Percentiles rank a stretch among this genome's conserved stretches.
These are phyloP conservation scores for Claviceps sp. DNA, from an alignment of 2,329 filamentous ascomycete genomes.

Conservation along the genomic window DNA sequence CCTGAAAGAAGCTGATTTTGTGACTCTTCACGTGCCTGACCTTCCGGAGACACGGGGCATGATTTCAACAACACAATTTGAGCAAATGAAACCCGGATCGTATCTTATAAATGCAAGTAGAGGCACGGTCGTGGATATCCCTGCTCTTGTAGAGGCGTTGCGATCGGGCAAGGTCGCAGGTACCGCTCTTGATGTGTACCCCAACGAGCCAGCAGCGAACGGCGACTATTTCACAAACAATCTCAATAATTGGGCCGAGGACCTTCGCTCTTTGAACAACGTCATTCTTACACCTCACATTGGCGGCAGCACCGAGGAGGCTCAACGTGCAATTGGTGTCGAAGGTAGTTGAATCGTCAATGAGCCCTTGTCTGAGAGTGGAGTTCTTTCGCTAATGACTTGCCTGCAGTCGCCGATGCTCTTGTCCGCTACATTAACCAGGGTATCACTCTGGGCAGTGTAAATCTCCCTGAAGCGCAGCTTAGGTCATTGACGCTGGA, in stretches of 20 bases:
- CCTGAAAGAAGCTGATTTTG: constrained; percentile 72
- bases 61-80: constrained; percentile 68
- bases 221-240: constrained; percentile 84
- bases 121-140: constrained; percentile 87
- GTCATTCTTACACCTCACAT: constrained; percentile 94
- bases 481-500: constrained; percentile 83
- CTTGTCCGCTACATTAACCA: constrained; percentile 93
- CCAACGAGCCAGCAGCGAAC: constrained; percentile 84
- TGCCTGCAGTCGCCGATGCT: constrained; percentile 55
- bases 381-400: not conserved
- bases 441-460: constrained; percentile 77
- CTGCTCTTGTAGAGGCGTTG: constrained; percentile 79
- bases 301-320: constrained; percentile 93
- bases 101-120: constrained; percentile 96
- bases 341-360: constrained; percentile 41
- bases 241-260: constrained; percentile 74
- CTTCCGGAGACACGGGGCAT: constrained; percentile 84
- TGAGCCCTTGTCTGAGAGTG: not conserved
- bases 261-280: constrained; percentile 76
- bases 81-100: constrained; percentile 80
- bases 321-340: constrained; percentile 86
- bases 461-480: constrained; percentile 92
- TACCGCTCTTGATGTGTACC: constrained; percentile 93
- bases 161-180: constrained; percentile 77
- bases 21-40: constrained; percentile 90